Evolutionary conservation across 2,329 filamentous ascomycete species (phyloP).

Genomic region (Nemania sp.): DNA sequence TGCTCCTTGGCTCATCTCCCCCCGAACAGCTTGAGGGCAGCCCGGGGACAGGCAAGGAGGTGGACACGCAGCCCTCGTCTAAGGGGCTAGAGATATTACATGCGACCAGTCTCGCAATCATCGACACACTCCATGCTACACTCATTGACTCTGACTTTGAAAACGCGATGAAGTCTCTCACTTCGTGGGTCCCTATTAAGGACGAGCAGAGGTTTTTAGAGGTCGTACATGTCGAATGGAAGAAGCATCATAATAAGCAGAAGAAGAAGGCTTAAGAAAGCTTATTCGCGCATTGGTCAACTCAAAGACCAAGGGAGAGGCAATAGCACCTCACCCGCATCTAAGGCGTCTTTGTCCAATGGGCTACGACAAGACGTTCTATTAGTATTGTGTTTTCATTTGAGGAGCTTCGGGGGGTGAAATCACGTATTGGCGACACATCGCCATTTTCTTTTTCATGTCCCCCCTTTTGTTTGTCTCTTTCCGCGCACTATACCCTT

Average conservation of each 20-base stretch:
- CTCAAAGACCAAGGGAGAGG: neutral
- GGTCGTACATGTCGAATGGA: constrained; percentile 89
- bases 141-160: constrained; percentile 95
- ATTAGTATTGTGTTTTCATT: constrained; percentile 33
- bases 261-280: constrained; percentile 55
- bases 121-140: constrained; percentile 89
- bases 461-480: constrained; percentile 17
- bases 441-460: constrained; percentile 4
- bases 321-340: constrained; percentile 1
- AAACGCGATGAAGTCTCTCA: constrained; percentile 96
- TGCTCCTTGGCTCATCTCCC: constrained; percentile 86
- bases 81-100: constrained; percentile 88
- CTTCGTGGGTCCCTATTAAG: constrained; percentile 91
- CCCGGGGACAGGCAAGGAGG: constrained; percentile 43
- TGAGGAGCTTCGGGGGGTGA: constrained; percentile 19
- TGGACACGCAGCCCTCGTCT: constrained; percentile 54
- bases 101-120: constrained; percentile 87
- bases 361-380: constrained; percentile 39
- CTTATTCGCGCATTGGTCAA: constrained; percentile 21
- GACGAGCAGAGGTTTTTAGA: constrained; percentile 95
- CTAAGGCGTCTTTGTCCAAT: constrained; percentile 31
- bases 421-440: constrained; percentile 24
- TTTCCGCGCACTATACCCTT: constrained; percentile 48
- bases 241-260: constrained; percentile 65
- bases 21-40: constrained; percentile 49